Conservation (phyloP, 768 basidiomycete species). For the Lentinula boryana region DNA sequence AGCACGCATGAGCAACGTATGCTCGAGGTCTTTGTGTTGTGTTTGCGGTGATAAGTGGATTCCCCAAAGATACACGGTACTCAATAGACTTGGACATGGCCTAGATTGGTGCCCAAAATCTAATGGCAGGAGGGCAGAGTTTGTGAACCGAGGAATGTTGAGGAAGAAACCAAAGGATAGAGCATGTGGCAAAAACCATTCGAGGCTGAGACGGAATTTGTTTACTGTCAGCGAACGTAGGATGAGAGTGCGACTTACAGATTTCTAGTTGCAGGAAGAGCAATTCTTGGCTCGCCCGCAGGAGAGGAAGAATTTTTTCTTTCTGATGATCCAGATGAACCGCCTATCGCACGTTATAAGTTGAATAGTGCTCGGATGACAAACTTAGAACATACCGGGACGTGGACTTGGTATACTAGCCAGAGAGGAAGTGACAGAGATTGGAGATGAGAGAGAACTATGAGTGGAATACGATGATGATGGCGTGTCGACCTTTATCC, state of each 20-base stretch:
- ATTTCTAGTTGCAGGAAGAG: not conserved
- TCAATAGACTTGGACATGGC: slow-evolving; percentile 19
- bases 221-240: slow-evolving; percentile 7
- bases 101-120: slow-evolving; percentile 9
- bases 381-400: slow-evolving; percentile 27
- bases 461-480: not conserved
- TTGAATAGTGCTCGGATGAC: not conserved
- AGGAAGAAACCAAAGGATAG: slow-evolving; percentile 67
- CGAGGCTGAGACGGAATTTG: slow-evolving; percentile 33
- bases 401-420: slow-evolving; percentile 37
- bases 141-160: slow-evolving; percentile 32
- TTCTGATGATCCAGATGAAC: slow-evolving; percentile 23
- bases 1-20: slow-evolving; percentile 25
- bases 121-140: slow-evolving; percentile 13
- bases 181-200: slow-evolving; percentile 52
- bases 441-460: slow-evolving; percentile 4
- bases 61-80: slow-evolving; percentile 27
- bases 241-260: not conserved
- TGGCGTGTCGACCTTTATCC: not conserved
- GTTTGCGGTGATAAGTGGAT: slow-evolving; percentile 18
- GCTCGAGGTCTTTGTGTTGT: slow-evolving; percentile 12
- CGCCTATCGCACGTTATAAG: slow-evolving; percentile 21
- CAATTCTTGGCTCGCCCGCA: slow-evolving; percentile 7
- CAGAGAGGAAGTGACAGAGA: slow-evolving; percentile 1
- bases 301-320: slow-evolving; percentile 33